Conservation (phyloP, 108 stramenopile species). For the Skeletonema tropicum region DNA sequence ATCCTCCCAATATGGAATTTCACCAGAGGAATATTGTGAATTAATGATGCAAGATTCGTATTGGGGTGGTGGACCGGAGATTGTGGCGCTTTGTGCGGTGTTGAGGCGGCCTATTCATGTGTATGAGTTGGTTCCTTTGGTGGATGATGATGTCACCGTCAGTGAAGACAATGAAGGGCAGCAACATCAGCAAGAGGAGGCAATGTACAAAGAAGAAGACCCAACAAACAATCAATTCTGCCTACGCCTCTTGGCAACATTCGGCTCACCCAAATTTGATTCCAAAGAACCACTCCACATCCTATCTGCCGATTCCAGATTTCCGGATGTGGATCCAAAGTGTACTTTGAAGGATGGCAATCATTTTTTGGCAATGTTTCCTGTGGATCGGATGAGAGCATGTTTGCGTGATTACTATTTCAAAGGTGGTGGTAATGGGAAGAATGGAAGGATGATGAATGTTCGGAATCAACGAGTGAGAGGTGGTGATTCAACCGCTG, state of each 20-base stretch:
- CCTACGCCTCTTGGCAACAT: conserved; percentile 47
- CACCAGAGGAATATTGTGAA: conserved; percentile 59
- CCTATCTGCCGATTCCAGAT: conserved; percentile 51
- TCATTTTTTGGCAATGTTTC: conserved; percentile 71
- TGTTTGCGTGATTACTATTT: background rate
- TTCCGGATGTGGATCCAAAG: conserved; percentile 56
- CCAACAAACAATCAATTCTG: conserved; percentile 2
- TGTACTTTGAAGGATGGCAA: conserved; percentile 45
- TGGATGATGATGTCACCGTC: background rate
- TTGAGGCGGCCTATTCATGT: conserved; percentile 71
- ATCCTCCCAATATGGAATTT: conserved; percentile 54
- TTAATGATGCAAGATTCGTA: conserved; percentile 55
- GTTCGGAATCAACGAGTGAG: conserved; percentile 4
- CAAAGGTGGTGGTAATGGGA: background rate
- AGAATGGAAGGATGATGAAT: background rate
- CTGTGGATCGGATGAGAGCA: conserved; percentile 4
- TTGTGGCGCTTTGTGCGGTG: conserved; percentile 67
- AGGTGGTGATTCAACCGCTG: conserved; percentile 1
- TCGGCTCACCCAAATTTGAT: conserved; percentile 64
- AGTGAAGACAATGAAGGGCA: background rate
- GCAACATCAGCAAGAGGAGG: background rate
- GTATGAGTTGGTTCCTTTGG: conserved; percentile 49
- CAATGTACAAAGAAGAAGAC: background rate
- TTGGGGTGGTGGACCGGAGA: conserved; percentile 85
- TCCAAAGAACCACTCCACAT: conserved; percentile 47